A percentile compares a stretch with the other conserved stretches of the same genome.
phyloP scores from a whole-genome alignment of 2,329 filamentous ascomycete species.

The Botrytis tulipae region DNA sequence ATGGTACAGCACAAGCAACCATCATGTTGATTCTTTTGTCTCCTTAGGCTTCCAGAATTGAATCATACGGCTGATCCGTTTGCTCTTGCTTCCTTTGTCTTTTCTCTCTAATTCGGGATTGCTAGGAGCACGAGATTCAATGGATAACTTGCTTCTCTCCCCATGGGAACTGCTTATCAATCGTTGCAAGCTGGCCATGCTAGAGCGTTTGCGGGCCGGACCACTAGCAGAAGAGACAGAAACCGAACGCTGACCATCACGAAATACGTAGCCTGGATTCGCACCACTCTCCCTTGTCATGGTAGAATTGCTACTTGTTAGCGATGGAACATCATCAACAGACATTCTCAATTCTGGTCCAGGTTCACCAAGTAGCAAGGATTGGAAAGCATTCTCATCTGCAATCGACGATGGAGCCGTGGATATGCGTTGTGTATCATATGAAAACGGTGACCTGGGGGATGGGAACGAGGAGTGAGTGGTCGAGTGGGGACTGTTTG shows the following conservation, averaged over 20 bases:
- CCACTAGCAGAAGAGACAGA: conserved; percentile 62
- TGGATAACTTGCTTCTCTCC: conserved; percentile 71
- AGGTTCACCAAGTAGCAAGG: conserved; percentile 69
- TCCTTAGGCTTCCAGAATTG: conserved; percentile 67
- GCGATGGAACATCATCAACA: conserved; percentile 69
- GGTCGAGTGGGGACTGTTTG: conserved; percentile 64
- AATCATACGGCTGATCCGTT: conserved; percentile 71
- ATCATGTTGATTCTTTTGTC: conserved; percentile 14
- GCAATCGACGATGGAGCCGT: conserved; percentile 72
- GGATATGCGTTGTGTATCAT: conserved; percentile 70
- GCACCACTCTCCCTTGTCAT: conserved; percentile 67
- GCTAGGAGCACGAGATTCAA: conserved; percentile 54
- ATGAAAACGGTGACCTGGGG: conserved; percentile 65
- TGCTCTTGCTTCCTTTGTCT: conserved; percentile 64
- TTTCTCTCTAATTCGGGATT: conserved; percentile 41
- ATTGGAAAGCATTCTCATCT: conserved; percentile 70
- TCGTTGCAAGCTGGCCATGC: conserved; percentile 73
- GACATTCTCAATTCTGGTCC: conserved; percentile 71
- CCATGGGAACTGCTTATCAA: conserved; percentile 73
- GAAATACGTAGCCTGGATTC: conserved; percentile 47
- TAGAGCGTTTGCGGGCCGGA: conserved; percentile 65
- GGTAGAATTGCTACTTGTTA: conserved; percentile 74
- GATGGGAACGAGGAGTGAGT: conserved; percentile 57
- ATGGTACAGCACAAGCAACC: not conserved
- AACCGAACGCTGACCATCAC: conserved; percentile 57